Conservation (phyloP, 305 asterid genomes). For the Salvia sclarea region DNA sequence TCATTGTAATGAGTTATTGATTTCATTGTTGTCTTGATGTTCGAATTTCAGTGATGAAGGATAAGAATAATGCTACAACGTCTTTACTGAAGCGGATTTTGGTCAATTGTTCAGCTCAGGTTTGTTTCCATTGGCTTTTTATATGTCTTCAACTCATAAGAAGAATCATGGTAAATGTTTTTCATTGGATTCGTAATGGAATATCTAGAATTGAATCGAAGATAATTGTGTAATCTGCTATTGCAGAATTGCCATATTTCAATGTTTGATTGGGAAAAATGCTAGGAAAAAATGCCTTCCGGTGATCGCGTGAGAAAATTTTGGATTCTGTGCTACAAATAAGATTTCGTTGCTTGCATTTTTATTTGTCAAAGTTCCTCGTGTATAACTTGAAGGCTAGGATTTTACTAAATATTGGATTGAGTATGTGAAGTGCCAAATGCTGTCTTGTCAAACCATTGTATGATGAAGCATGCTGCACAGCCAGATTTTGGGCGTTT, state of each 20-base stretch:
- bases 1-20: conserved; percentile 16
- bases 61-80: conserved; percentile 58
- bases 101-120: conserved; percentile 81
- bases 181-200: background rate
- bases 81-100: conserved; percentile 59
- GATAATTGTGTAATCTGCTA: background rate
- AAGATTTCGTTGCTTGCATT: background rate
- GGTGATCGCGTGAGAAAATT: background rate
- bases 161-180: background rate
- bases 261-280: conserved; percentile 19
- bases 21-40: conserved; percentile 36
- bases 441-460: background rate
- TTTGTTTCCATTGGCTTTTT: conserved; percentile 33
- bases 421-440: background rate
- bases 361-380: conserved; percentile 3
- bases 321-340: conserved; percentile 9
- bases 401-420: background rate
- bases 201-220: conserved; percentile 4
- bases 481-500: background rate
- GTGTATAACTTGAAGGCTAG: background rate
- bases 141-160: background rate
- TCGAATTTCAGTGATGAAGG: conserved; percentile 62
- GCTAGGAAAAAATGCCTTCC: background rate
- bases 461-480: background rate
- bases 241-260: background rate